A percentile compares a stretch with the other conserved stretches of the same genome.
phyloP scores from a whole-genome alignment of 179 eudicot species.

The Beta corolliflora region DNA sequence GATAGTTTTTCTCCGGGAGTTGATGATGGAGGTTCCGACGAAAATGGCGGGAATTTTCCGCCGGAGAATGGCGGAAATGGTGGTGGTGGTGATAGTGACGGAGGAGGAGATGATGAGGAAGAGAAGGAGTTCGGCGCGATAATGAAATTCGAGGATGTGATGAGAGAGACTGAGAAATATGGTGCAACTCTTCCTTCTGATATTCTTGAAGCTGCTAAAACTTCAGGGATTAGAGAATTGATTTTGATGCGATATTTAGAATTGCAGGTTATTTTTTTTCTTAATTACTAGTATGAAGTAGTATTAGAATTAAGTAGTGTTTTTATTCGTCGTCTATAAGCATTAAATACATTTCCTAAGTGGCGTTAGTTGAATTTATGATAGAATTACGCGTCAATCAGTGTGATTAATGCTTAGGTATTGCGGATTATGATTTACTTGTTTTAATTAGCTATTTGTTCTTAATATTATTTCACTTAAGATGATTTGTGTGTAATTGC shows the following conservation, averaged over 20 bases:
- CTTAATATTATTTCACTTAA: neutral
- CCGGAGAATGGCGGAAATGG: constrained; percentile 33
- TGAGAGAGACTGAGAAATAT: constrained; percentile 52
- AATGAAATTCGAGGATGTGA: constrained; percentile 71
- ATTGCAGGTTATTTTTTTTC: constrained; percentile 53
- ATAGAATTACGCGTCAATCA: no score
- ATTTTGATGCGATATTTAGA: constrained; percentile 68
- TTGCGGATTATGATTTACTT: no score
- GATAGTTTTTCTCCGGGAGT: neutral
- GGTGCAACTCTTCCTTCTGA: constrained; percentile 68
- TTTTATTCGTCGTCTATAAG: neutral
- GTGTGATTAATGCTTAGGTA: no score
- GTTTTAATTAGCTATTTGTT: no score
- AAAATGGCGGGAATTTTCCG: constrained; percentile 34
- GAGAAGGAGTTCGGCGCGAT: constrained; percentile 69
- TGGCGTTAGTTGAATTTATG: no score
- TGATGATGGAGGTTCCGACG: constrained; percentile 28
- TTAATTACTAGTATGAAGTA: neutral
- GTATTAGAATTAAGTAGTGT: neutral
- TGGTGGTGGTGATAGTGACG: constrained; percentile 41
- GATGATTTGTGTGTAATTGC: neutral
- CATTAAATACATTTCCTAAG: no score
- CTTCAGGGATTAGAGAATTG: constrained; percentile 59
- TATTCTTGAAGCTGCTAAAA: constrained; percentile 76
- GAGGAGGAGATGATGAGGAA: constrained; percentile 42